Evolutionary conservation across 345 rosid genomes (phyloP).

Genomic region (Citrus mangshanensis): DNA sequence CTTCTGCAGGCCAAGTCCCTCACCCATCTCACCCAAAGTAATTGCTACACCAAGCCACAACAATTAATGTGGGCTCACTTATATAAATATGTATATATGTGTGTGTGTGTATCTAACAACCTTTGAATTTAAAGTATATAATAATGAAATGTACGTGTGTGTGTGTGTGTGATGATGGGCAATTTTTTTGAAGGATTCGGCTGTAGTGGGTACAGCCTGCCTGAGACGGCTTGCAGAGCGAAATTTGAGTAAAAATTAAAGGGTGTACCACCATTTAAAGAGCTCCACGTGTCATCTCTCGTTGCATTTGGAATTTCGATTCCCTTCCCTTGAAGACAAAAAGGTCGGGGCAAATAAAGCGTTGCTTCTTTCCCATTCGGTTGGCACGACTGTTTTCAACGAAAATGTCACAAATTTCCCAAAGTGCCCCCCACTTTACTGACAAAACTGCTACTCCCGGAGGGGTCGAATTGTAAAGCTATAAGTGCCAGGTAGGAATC

Average conservation of each 20-base stretch:
- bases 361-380: slow-evolving; percentile 9
- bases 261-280: slow-evolving; percentile 28
- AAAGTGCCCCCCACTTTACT: background rate
- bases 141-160: background rate
- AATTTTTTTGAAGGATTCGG: slow-evolving; percentile 13
- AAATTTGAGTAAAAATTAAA: slow-evolving; percentile 25
- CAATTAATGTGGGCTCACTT: slow-evolving; percentile 17
- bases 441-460: too few species aligned
- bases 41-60: slow-evolving; percentile 1
- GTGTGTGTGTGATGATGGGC: background rate
- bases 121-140: background rate
- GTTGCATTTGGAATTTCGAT: slow-evolving; percentile 5
- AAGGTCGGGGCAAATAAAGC: slow-evolving; percentile 22
- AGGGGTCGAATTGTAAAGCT: background rate
- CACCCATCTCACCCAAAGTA: slow-evolving; percentile 33
- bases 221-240: slow-evolving; percentile 24
- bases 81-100: background rate
- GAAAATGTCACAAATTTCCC: background rate
- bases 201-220: slow-evolving; percentile 24
- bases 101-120: background rate
- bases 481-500: background rate
- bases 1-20: slow-evolving; percentile 32
- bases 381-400: slow-evolving; percentile 13
- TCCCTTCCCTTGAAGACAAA: slow-evolving; percentile 35
- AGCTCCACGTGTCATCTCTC: slow-evolving; percentile 43